These are phyloP conservation scores for Teunomyces lycoperdinae DNA, from an alignment of 805 yeast species.

Conservation along the genomic window DNA sequence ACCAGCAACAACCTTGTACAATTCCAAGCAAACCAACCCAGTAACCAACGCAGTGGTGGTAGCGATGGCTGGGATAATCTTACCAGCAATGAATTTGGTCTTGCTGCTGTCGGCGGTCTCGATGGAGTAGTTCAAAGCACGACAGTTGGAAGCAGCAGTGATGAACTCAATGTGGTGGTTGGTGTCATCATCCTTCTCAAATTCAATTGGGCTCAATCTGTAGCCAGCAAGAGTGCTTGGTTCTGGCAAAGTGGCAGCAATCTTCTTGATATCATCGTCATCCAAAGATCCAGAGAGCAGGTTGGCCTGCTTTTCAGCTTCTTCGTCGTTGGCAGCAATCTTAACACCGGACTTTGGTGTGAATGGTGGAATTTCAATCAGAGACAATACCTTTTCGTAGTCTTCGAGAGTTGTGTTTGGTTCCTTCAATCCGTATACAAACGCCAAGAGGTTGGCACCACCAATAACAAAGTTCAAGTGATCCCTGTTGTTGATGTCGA, in stretches of 20 bases:
- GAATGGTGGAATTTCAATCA: constrained; percentile 51
- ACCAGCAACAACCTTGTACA: constrained; percentile 82
- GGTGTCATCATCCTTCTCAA: constrained; percentile 96
- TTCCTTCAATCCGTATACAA: constrained; percentile 84
- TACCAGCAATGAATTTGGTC: constrained; percentile 97
- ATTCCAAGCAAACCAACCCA: constrained; percentile 88
- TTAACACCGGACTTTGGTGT: constrained; percentile 70
- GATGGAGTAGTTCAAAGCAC: constrained; percentile 88
- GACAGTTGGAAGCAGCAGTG: constrained; percentile 91
- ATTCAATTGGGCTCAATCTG: constrained; percentile 84
- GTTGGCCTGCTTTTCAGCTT: constrained; percentile 78
- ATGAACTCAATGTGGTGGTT: constrained; percentile 97
- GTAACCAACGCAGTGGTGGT: constrained; percentile 98
- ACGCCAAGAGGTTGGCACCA: constrained; percentile 90
- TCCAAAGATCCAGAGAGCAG: constrained; percentile 42
- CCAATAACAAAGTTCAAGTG: constrained; percentile 83
- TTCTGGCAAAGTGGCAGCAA: constrained; percentile 80
- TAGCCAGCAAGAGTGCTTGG: constrained; percentile 88
- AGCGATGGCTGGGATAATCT: constrained; percentile 98
- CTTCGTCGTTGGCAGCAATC: constrained; percentile 83
- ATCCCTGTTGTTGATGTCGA: constrained; percentile 71
- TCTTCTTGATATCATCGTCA: constrained; percentile 58
- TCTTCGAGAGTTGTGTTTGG: constrained; percentile 50
- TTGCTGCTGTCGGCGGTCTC: constrained; percentile 85
- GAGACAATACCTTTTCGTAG: constrained; percentile 54